These are phyloP conservation scores for Iberis amara DNA, from an alignment of 441 rosid species.

Conservation along the genomic window DNA sequence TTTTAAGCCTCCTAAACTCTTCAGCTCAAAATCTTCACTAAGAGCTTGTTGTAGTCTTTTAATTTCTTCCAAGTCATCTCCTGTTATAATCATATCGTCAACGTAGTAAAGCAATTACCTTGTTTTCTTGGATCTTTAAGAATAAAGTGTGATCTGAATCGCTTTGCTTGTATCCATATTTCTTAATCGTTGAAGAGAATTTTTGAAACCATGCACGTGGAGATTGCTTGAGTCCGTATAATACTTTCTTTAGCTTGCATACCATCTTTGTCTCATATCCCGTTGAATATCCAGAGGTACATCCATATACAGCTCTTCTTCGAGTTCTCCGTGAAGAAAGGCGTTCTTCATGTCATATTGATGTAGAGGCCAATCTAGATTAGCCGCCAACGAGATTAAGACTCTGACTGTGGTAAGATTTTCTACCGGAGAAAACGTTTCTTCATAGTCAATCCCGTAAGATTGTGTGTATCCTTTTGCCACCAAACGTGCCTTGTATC, in stretches of 20 bases:
- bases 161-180: neutral
- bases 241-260: neutral
- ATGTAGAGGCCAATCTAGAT: neutral
- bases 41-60: neutral
- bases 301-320: neutral
- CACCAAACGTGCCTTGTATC: neutral
- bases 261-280: neutral
- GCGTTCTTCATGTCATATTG: neutral
- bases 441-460: neutral
- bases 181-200: neutral
- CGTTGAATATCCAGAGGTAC: neutral
- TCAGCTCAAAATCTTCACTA: constrained; percentile 1
- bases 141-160: neutral
- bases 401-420: neutral
- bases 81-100: constrained; percentile 1
- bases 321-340: neutral
- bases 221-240: neutral
- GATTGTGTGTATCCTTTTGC: neutral
- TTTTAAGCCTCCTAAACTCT: neutral
- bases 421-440: neutral
- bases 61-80: neutral
- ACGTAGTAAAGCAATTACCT: neutral
- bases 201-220: neutral
- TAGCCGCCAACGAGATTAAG: neutral
- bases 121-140: neutral